These are phyloP conservation scores for Cladosporium velox DNA, from an alignment of 2,329 filamentous ascomycete species.

Conservation along the genomic window DNA sequence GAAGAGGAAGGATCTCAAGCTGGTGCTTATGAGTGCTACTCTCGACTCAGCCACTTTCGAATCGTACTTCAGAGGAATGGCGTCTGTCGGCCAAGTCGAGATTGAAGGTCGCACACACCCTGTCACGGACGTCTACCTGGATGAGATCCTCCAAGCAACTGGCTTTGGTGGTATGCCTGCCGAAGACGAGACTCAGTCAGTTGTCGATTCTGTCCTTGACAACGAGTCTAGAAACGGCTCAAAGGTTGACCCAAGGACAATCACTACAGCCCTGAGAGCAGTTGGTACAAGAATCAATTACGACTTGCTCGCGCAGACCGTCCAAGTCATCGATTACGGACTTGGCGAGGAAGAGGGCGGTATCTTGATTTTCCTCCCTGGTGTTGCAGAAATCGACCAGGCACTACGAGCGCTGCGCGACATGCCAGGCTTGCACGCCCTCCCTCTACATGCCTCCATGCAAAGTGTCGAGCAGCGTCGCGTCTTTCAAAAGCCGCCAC, in stretches of 20 bases:
- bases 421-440: constrained; percentile 69
- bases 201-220: constrained; percentile 43
- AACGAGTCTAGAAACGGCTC: constrained; percentile 26
- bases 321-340: constrained; percentile 77
- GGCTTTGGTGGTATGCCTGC: constrained; percentile 60
- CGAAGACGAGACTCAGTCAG: constrained; percentile 42
- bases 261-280: constrained; percentile 45
- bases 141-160: constrained; percentile 80
- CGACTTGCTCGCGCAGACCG: constrained; percentile 76
- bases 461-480: constrained; percentile 83
- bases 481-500: constrained; percentile 76
- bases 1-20: constrained; percentile 74
- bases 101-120: constrained; percentile 89
- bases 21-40: constrained; percentile 95
- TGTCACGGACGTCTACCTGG: constrained; percentile 85
- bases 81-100: constrained; percentile 72
- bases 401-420: constrained; percentile 68
- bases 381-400: constrained; percentile 86
- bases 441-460: constrained; percentile 90
- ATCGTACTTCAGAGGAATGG: constrained; percentile 67
- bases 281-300: constrained; percentile 85
- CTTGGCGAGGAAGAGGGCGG: constrained; percentile 74
- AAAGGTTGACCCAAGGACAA: constrained; percentile 29
- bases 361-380: constrained; percentile 93
- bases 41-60: constrained; percentile 85